phyloP scores from a whole-genome alignment of 495 filamentous ascomycete species.

The Daldinia loculata region DNA sequence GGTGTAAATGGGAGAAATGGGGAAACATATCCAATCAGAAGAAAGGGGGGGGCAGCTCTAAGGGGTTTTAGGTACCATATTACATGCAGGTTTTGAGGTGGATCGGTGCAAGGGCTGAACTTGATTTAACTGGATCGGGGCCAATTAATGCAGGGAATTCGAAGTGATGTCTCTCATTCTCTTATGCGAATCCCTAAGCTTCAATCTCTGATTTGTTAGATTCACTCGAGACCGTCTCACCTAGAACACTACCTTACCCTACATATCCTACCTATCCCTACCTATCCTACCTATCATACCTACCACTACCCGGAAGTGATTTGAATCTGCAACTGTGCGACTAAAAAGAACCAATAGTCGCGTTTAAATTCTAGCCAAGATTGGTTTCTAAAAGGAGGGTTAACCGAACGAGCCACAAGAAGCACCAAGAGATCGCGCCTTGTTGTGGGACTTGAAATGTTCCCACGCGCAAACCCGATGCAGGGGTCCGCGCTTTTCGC shows the following conservation, averaged over 20 bases:
- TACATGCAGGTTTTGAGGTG: slow-evolving; percentile 30
- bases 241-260: slow-evolving; percentile 2
- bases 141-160: slow-evolving; percentile 33
- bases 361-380: slow-evolving; percentile 32
- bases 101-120: slow-evolving; percentile 34
- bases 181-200: slow-evolving; percentile 30
- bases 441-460: slow-evolving; percentile 36
- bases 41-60: slow-evolving; percentile 18
- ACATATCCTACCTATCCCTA: background rate
- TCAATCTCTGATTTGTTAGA: slow-evolving; percentile 30
- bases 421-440: slow-evolving; percentile 8
- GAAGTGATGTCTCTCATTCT: slow-evolving; percentile 30
- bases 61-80: slow-evolving; percentile 1
- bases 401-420: slow-evolving; percentile 14
- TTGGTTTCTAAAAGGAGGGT: slow-evolving; percentile 14
- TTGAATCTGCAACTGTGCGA: slow-evolving; percentile 26
- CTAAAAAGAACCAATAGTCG: slow-evolving; percentile 30
- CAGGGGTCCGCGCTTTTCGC: slow-evolving; percentile 45
- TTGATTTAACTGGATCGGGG: slow-evolving; percentile 28
- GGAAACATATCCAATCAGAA: slow-evolving; percentile 25
- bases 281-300: background rate
- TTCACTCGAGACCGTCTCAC: slow-evolving; percentile 35
- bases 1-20: slow-evolving; percentile 31
- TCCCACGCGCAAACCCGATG: slow-evolving; percentile 35
- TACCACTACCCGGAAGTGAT: slow-evolving; percentile 4